These are phyloP conservation scores for Rhizophora apiculata DNA, from an alignment of 345 rosid genomes.

Conservation along the genomic window DNA sequence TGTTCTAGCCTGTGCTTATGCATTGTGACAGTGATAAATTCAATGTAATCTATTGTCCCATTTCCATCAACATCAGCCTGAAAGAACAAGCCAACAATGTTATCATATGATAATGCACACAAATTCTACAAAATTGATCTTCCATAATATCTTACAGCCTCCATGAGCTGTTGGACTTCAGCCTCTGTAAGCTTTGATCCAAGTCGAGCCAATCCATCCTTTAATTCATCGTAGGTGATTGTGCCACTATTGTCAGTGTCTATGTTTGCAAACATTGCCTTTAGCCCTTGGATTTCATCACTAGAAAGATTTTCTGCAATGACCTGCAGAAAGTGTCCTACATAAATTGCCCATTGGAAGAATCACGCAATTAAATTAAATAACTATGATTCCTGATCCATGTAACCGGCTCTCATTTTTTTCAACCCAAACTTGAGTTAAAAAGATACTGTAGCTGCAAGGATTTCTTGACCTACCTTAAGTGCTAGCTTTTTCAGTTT, in stretches of 20 bases:
- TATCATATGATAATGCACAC: not conserved
- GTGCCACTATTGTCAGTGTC: constrained; percentile 47
- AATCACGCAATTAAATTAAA: not conserved
- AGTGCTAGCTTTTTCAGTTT: constrained; percentile 29
- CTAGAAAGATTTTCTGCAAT: constrained; percentile 39
- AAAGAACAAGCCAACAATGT: not conserved
- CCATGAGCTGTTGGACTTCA: constrained; percentile 46
- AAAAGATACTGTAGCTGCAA: not conserved
- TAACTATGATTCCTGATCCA: not conserved
- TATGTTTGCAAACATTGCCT: constrained; percentile 37
- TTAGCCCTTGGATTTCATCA: constrained; percentile 43
- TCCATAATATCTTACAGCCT: constrained; percentile 38
- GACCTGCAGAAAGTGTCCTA: constrained; percentile 22
- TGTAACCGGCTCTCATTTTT: not conserved
- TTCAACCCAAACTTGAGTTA: not conserved
- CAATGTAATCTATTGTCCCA: constrained; percentile 37
- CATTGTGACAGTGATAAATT: constrained; percentile 41
- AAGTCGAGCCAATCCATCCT: constrained; percentile 38
- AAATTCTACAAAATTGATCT: not conserved
- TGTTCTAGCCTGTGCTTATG: constrained; percentile 34
- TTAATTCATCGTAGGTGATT: constrained; percentile 42
- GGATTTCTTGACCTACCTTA: constrained; percentile 14
- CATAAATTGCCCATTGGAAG: not conserved
- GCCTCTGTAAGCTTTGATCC: constrained; percentile 44
- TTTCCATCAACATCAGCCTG: constrained; percentile 46